phyloP scores from a whole-genome alignment of 1,284 basidiomycete genomes.

The Amylostereum chailletii region DNA sequence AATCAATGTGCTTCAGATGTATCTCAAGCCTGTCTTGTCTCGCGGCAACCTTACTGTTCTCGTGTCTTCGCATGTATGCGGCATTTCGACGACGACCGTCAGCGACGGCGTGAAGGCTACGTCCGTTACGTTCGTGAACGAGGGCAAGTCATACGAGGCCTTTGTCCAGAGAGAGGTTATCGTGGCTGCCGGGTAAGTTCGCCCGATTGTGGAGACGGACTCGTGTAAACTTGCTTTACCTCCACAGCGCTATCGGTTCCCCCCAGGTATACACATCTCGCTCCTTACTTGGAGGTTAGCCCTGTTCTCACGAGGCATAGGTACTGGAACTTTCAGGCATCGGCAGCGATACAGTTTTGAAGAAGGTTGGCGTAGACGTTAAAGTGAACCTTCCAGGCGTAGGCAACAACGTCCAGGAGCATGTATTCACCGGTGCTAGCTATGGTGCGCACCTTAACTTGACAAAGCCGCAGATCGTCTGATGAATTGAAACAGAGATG shows the following conservation, averaged over 20 bases:
- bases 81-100: background rate
- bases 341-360: slow-evolving; percentile 22
- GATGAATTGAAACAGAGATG: slow-evolving; percentile 1
- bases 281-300: slow-evolving; percentile 15
- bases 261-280: background rate
- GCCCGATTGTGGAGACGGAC: background rate
- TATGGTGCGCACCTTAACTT: slow-evolving; percentile 12
- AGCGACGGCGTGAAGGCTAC: slow-evolving; percentile 17
- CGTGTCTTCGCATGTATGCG: slow-evolving; percentile 11
- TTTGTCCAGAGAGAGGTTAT: slow-evolving; percentile 26
- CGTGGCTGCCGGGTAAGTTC: slow-evolving; percentile 18
- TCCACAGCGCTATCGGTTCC: too few species aligned
- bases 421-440: slow-evolving; percentile 10
- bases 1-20: slow-evolving; percentile 8
- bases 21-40: slow-evolving; percentile 10
- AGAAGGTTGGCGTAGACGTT: slow-evolving; percentile 21
- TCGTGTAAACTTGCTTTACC: too few species aligned
- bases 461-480: background rate
- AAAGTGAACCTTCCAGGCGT: slow-evolving; percentile 26
- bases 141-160: slow-evolving; percentile 16
- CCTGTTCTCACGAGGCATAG: slow-evolving; percentile 17
- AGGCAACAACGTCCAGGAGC: slow-evolving; percentile 26
- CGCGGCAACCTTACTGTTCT: slow-evolving; percentile 15
- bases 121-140: slow-evolving; percentile 21
- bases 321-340: slow-evolving; percentile 33